phyloP scores from a whole-genome alignment of 1,284 basidiomycete species.

The Hypsizygus ulmarius region DNA sequence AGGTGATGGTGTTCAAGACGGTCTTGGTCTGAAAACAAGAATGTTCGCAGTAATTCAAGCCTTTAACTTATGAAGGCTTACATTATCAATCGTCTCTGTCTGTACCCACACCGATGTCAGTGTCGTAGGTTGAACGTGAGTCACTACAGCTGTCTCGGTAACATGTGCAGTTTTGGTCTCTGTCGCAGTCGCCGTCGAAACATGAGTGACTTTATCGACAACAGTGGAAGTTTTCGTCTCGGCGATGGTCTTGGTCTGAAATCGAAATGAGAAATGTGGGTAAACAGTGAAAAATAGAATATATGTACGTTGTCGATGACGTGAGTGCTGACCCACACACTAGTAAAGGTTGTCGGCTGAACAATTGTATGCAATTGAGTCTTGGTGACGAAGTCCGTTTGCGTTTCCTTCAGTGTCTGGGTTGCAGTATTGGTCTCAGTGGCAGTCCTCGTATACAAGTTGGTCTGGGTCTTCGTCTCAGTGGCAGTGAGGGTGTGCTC shows the following conservation, averaged over 20 bases:
- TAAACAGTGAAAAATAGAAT: not conserved
- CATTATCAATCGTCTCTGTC: constrained; percentile 43
- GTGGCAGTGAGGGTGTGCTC: constrained; percentile 62
- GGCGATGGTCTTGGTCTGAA: constrained; percentile 50
- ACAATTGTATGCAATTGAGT: constrained; percentile 44
- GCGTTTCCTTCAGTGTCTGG: constrained; percentile 37
- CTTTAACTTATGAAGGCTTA: constrained; percentile 21
- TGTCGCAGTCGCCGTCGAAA: constrained; percentile 42
- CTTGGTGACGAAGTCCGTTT: constrained; percentile 44
- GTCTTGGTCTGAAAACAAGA: constrained; percentile 40
- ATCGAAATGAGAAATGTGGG: constrained; percentile 3
- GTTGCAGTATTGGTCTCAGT: constrained; percentile 49
- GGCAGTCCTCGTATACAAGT: constrained; percentile 52
- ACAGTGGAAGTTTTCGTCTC: constrained; percentile 48
- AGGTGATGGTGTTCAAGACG: constrained; percentile 49
- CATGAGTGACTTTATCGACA: constrained; percentile 40
- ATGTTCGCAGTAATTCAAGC: not conserved
- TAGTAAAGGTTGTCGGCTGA: constrained; percentile 55
- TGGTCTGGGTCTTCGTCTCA: constrained; percentile 51
- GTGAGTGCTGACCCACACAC: constrained; percentile 51
- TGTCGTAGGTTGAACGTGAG: constrained; percentile 44
- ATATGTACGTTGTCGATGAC: constrained; percentile 57
- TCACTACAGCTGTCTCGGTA: constrained; percentile 45
- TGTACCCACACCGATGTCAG: constrained; percentile 40
- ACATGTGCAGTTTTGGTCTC: constrained; percentile 41